Evolutionary conservation across 257 asterid genomes (phyloP).

Genomic region (Marsdenia floribunda): DNA sequence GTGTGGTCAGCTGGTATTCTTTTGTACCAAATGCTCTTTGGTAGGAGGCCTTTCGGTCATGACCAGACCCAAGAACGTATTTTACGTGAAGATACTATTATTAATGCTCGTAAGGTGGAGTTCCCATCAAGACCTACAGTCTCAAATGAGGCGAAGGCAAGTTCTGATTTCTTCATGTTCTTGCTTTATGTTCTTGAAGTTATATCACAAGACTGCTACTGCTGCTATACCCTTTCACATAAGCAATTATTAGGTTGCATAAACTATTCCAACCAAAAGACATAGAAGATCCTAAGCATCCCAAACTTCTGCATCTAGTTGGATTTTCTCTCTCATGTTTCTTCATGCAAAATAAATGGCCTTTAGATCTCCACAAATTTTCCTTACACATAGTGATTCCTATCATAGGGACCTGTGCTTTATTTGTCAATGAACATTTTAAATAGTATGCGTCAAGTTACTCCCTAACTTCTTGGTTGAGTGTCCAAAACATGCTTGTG

Average conservation of each 20-base stretch:
- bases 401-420: neutral
- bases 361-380: neutral
- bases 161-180: neutral
- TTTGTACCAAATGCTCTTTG: slow-evolving; percentile 93
- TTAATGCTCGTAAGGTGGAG: slow-evolving; percentile 90
- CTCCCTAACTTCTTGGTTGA: too few species aligned
- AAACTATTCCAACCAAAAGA: neutral
- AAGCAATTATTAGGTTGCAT: neutral
- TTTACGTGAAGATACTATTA: slow-evolving; percentile 94
- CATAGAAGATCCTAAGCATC: neutral
- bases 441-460: too few species aligned
- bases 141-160: slow-evolving; percentile 92
- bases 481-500: neutral
- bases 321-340: neutral
- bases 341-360: neutral
- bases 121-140: slow-evolving; percentile 88
- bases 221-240: neutral
- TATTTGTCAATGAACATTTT: neutral
- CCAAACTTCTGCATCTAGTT: neutral
- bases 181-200: neutral
- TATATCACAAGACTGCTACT: neutral
- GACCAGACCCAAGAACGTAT: slow-evolving; percentile 94
- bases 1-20: slow-evolving; percentile 97
- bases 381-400: neutral
- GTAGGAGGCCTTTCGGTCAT: slow-evolving; percentile 95